These are phyloP conservation scores for Nakazawaea populi DNA, from an alignment of 805 yeast genomes.

Conservation along the genomic window DNA sequence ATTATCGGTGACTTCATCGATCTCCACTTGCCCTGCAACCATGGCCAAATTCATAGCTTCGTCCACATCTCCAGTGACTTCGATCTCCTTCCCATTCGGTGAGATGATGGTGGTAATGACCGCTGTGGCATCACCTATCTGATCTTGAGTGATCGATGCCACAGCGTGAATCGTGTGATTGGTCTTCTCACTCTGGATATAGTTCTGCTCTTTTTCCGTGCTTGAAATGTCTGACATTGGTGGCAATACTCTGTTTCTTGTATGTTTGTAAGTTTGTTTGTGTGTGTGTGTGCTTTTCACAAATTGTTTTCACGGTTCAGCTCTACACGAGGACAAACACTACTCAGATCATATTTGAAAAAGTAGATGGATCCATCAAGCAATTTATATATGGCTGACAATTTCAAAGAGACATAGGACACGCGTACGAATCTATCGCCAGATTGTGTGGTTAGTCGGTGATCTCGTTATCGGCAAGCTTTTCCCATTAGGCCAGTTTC, in stretches of 20 bases:
- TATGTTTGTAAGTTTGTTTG: no score
- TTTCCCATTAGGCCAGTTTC: no score
- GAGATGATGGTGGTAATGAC: conserved; percentile 11
- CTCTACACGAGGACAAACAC: no score
- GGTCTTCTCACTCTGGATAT: background rate
- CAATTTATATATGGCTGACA: no score
- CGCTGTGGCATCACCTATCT: conserved; percentile 10
- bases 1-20: conserved; percentile 15
- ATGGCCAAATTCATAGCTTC: conserved; percentile 37
- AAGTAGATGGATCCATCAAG: no score
- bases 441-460: no score
- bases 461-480: no score
- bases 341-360: no score
- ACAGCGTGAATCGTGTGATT: background rate
- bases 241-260: background rate
- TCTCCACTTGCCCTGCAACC: conserved; percentile 22
- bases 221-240: background rate
- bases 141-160: conserved; percentile 10
- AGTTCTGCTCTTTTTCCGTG: background rate
- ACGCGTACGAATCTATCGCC: no score
- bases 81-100: conserved; percentile 9
- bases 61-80: conserved; percentile 28
- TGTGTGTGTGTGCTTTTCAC: no score
- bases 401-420: no score
- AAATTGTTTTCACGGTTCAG: no score